These are phyloP conservation scores for Colletotrichum liriopes DNA, from an alignment of 2,329 filamentous ascomycete species.

Conservation along the genomic window DNA sequence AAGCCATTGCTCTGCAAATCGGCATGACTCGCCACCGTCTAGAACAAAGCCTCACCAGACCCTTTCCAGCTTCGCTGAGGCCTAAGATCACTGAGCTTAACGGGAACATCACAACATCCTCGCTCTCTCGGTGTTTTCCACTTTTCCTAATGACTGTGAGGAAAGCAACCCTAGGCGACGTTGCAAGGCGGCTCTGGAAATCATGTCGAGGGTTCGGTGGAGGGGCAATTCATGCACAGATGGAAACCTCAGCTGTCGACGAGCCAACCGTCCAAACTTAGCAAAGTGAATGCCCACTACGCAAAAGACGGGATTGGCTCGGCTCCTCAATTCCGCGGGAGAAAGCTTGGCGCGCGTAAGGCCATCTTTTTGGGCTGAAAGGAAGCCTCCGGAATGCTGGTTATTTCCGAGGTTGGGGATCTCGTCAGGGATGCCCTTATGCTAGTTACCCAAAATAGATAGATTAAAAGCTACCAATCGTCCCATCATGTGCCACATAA, in stretches of 20 bases:
- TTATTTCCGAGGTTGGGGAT: background rate
- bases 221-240: background rate
- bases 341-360: conserved; percentile 8
- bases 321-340: background rate
- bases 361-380: background rate
- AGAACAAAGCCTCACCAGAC: background rate
- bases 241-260: background rate
- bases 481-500: conserved; percentile 1
- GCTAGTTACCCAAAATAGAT: conserved; percentile 20
- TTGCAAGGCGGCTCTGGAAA: background rate
- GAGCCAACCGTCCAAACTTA: background rate
- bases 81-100: background rate
- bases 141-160: too few relatives aligned
- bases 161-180: background rate
- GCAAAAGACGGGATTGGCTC: background rate
- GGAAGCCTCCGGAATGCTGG: background rate
- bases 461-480: conserved; percentile 1
- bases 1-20: background rate
- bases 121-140: background rate
- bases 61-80: background rate
- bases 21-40: background rate
- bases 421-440: background rate
- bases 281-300: background rate
- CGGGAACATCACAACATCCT: too few relatives aligned
- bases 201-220: background rate